phyloP scores from a whole-genome alignment of 257 asterid species.

The Capsicum chinense region DNA sequence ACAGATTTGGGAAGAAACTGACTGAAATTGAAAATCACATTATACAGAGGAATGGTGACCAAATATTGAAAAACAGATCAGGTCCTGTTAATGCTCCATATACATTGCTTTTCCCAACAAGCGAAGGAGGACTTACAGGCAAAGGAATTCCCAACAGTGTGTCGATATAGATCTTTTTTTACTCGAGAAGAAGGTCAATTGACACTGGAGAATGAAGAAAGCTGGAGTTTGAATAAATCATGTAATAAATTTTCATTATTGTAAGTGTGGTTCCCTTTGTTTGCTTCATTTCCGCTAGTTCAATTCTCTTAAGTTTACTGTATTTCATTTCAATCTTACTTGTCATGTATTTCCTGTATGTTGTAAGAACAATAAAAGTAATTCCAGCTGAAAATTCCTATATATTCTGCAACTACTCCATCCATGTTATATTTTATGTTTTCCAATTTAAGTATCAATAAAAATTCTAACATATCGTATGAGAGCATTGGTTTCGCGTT shows the following conservation, averaged over 20 bases:
- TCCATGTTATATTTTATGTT: no score
- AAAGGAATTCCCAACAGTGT: constrained; percentile 79
- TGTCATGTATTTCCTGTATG: background rate
- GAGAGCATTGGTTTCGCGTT: no score
- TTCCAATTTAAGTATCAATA: no score
- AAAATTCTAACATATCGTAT: no score
- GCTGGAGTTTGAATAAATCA: constrained; percentile 17
- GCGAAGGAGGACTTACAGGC: constrained; percentile 67
- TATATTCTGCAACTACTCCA: background rate
- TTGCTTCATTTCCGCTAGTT: background rate
- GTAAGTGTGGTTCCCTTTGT: background rate
- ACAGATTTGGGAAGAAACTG: constrained; percentile 54
- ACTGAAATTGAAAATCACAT: constrained; percentile 52
- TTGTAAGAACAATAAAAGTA: background rate
- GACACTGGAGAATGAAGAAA: background rate
- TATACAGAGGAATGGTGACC: constrained; percentile 49
- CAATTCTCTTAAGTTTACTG: background rate
- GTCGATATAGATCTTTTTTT: constrained; percentile 43
- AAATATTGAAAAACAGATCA: constrained; percentile 52
- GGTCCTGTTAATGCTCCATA: constrained; percentile 77
- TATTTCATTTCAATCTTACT: background rate
- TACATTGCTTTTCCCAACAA: constrained; percentile 64
- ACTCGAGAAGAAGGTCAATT: background rate
- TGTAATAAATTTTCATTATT: background rate
- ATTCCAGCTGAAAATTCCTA: background rate